These are phyloP conservation scores for Xylariaceae sp. DNA, from an alignment of 2,329 filamentous ascomycete genomes.

Conservation along the genomic window DNA sequence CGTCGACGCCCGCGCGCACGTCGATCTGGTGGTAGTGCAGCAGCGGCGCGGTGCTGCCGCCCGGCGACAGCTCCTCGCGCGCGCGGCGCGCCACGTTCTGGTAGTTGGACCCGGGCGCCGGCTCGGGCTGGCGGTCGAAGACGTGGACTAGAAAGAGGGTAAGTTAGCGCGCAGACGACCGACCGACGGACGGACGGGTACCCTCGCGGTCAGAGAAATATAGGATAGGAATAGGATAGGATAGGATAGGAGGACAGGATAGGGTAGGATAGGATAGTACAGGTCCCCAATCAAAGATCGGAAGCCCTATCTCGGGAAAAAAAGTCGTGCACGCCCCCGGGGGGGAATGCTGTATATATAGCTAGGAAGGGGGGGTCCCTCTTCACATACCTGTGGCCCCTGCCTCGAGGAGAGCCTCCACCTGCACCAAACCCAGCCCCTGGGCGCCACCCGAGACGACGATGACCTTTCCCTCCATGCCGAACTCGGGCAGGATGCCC, in stretches of 20 bases:
- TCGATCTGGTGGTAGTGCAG: slow-evolving; percentile 73
- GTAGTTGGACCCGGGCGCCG: slow-evolving; percentile 50
- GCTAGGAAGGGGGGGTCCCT: too few relatives aligned
- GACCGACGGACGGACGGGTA: too few relatives aligned
- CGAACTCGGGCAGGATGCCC: slow-evolving; percentile 60
- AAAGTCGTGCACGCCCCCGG: too few relatives aligned
- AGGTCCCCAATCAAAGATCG: too few relatives aligned
- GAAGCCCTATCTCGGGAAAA: too few relatives aligned
- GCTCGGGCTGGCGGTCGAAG: slow-evolving; percentile 54
- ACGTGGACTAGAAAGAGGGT: slow-evolving; percentile 56
- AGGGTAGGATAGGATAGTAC: too few relatives aligned
- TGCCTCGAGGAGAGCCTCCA: slow-evolving; percentile 71
- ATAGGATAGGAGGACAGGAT: background rate
- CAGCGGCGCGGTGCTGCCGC: too few relatives aligned
- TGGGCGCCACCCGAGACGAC: slow-evolving; percentile 70
- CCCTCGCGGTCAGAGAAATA: too few relatives aligned
- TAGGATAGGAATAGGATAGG: slow-evolving; percentile 5
- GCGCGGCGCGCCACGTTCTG: slow-evolving; percentile 56
- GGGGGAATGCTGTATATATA: too few relatives aligned
- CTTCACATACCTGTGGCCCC: slow-evolving; percentile 57
- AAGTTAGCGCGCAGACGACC: too few relatives aligned
- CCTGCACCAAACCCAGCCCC: slow-evolving; percentile 70
- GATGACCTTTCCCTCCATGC: slow-evolving; percentile 64
- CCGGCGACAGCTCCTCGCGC: slow-evolving; percentile 53
- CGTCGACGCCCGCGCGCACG: slow-evolving; percentile 58